phyloP scores from a whole-genome alignment of 306 rosid species.

The Nissolia schottii region DNA sequence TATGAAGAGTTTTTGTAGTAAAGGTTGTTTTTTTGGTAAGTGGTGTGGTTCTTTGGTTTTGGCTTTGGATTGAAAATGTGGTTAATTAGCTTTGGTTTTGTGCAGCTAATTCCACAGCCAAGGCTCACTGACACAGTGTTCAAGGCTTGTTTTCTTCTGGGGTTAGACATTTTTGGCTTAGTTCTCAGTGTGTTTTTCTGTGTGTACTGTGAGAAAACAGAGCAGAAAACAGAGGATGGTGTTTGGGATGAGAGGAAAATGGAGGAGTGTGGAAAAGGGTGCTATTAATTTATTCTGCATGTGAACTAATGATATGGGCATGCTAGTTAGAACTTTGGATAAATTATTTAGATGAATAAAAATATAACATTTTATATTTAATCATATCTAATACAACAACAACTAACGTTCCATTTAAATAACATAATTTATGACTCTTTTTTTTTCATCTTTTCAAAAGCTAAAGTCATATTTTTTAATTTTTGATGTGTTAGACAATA shows the following conservation, averaged over 20 bases:
- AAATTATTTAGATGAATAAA: too few species aligned
- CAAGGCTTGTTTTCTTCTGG: conserved; percentile 42
- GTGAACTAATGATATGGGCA: neutral
- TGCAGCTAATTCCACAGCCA: conserved; percentile 72
- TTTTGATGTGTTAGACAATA: too few species aligned
- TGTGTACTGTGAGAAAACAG: neutral
- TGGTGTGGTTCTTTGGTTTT: conserved; percentile 36
- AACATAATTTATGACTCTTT: too few species aligned
- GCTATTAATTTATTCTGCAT: neutral
- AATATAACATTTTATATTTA: too few species aligned
- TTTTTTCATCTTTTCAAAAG: too few species aligned
- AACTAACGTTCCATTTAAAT: too few species aligned
- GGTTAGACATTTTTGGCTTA: conserved; percentile 48
- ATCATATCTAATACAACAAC: too few species aligned
- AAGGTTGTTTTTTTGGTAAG: conserved; percentile 21
- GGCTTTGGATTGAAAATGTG: conserved; percentile 47
- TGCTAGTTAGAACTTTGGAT: neutral
- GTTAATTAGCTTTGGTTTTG: conserved; percentile 47
- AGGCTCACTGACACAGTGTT: conserved; percentile 54
- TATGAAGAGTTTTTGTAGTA: conserved; percentile 24
- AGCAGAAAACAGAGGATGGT: neutral
- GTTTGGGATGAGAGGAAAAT: neutral
- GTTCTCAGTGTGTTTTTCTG: neutral
- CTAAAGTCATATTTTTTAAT: too few species aligned
- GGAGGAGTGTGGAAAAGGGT: neutral